phyloP scores from a whole-genome alignment of 31 red algal species.

The Odonthalia washingtoniensis region DNA sequence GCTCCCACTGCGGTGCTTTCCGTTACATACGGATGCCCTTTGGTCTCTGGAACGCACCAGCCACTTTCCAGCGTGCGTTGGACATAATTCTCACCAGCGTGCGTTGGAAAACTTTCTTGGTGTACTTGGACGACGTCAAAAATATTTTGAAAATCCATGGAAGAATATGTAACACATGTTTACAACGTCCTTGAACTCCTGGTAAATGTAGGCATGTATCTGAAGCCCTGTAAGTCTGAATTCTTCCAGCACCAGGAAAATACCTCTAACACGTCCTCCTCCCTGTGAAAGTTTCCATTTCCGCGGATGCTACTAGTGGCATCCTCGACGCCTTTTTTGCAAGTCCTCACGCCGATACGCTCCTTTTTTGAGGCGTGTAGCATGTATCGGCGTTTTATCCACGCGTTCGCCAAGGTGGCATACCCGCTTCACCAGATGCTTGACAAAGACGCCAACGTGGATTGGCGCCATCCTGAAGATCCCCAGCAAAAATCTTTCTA shows the following conservation, averaged over 20 bases:
- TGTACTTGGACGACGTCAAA: conserved; percentile 58
- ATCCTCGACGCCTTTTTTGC: conserved; percentile 1
- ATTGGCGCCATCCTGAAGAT: neutral
- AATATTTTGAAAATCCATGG: conserved; percentile 8
- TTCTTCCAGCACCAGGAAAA: conserved; percentile 20
- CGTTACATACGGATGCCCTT: too few species aligned
- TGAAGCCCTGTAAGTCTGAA: conserved; percentile 33
- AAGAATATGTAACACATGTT: conserved; percentile 32
- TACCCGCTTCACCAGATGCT: neutral
- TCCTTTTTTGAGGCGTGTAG: conserved; percentile 43
- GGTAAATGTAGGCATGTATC: neutral
- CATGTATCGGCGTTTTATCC: conserved; percentile 45
- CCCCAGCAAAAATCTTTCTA: neutral
- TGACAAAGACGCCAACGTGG: too few species aligned
- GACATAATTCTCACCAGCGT: conserved; percentile 18
- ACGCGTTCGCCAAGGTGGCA: neutral
- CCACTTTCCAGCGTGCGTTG: conserved; percentile 42
- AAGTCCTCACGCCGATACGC: neutral
- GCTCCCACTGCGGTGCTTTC: too few species aligned
- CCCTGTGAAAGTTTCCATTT: neutral
- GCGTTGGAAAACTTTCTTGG: conserved; percentile 26
- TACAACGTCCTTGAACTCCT: conserved; percentile 9
- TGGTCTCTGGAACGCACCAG: too few species aligned
- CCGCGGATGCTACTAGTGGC: neutral
- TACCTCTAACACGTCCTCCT: conserved; percentile 19